These are phyloP conservation scores for Collybia sordida DNA, from an alignment of 768 basidiomycete genomes.

Conservation along the genomic window DNA sequence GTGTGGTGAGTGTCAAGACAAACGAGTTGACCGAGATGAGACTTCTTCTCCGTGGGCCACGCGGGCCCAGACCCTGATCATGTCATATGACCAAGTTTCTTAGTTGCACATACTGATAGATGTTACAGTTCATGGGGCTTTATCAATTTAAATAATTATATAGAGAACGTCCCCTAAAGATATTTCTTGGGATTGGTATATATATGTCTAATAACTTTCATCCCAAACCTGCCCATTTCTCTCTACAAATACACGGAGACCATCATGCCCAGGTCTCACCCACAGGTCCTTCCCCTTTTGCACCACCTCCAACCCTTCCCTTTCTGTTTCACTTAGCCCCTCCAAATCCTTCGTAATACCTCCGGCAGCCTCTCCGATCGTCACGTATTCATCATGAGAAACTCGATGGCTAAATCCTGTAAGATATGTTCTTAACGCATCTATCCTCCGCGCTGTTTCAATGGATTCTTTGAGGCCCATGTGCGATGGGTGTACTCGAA, in stretches of 20 bases:
- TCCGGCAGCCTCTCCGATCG: conserved; percentile 54
- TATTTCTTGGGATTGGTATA: no score
- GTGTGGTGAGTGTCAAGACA: no score
- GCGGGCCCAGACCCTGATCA: no score
- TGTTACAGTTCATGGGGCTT: no score
- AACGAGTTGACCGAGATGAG: no score
- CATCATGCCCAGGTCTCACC: conserved; percentile 77
- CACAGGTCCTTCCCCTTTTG: conserved; percentile 48
- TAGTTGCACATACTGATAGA: no score
- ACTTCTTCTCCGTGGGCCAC: no score
- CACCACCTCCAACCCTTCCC: conserved; percentile 44
- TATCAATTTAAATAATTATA: no score
- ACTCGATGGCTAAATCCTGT: conserved; percentile 78
- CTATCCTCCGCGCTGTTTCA: conserved; percentile 50
- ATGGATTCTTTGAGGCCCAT: conserved; percentile 71
- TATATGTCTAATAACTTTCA: conserved; percentile 25
- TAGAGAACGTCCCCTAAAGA: no score
- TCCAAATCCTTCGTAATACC: conserved; percentile 29
- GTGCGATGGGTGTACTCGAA: conserved; percentile 73
- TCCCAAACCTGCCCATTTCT: conserved; percentile 44
- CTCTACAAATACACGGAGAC: conserved; percentile 55
- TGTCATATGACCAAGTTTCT: no score
- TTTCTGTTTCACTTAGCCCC: conserved; percentile 30
- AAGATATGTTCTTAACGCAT: conserved; percentile 65
- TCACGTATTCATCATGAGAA: conserved; percentile 73